Base-by-base conservation (phyloP, 106 monocot genomes). In the Acanthochlamys bracteata region DNA sequence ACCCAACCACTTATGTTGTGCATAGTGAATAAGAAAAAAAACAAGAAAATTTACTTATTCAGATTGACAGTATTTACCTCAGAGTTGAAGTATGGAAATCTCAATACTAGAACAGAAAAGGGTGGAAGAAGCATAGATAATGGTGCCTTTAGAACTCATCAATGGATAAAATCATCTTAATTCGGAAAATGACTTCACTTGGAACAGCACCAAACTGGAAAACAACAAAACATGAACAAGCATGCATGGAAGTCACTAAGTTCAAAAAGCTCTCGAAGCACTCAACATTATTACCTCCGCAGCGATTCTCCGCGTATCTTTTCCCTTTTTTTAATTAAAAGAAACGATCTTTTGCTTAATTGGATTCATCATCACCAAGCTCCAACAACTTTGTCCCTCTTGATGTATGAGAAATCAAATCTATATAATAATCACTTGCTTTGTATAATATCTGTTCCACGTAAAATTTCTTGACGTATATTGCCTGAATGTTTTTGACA, bases 241-340 rank as follows among this genome's bases (percentile, higher is more conserved):
- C 42, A 20, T 57, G 57, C 68, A 68, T 68, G 68, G 57, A 68
- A 57, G 24, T 57, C 68, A 68, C 68, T 68, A 24, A n/a, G 66
- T 15, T 19, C 23, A 66, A 16, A 54, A 10, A 14, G 12, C 15
- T 9, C 17, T 49, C 17, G 9, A 1, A 49, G 53, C 19, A 33
- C 11, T 11, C 21, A 4, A 23, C 27, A 33, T 25, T 4, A 59
- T 59, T 25, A 59, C 0, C 59, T 25, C 59, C 25, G 13, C 20
- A 24, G 1, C 59, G 24, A 59, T 59, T 59, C 59, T 11, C 26
- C 59, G 59, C 59, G 23, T 58, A 59, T 59, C 3, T 22, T 21
- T 24, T 57, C 21, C 14, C n/a, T n/a, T 20, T 11, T 57, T 0
- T 26, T 23, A 13, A 0, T 59, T 3, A 25, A 24, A 10, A 59